phyloP scores from a whole-genome alignment of 371 early-diverging fungal genomes.

The Apophysomyces ossiformis region DNA sequence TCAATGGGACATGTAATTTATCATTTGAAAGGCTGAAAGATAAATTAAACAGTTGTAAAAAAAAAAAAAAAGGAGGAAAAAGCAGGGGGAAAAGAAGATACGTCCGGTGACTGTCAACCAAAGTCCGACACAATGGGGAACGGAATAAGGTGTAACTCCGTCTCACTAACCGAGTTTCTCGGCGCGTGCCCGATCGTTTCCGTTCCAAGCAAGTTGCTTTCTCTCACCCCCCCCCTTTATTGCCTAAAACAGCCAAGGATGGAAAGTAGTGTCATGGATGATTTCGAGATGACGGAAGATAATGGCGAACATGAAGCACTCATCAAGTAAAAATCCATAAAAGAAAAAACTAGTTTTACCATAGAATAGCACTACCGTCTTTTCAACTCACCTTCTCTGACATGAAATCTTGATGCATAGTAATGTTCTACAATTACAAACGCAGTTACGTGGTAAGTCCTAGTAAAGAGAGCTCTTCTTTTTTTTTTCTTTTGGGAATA shows the following conservation, averaged over 20 bases:
- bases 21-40: too few relatives aligned
- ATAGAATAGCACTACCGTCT: too few relatives aligned
- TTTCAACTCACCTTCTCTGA: not conserved
- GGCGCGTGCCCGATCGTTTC: too few relatives aligned
- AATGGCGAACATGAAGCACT: slow-evolving; percentile 40
- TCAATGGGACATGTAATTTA: too few relatives aligned
- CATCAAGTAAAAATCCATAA: slow-evolving; percentile 28
- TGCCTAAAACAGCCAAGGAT: not conserved
- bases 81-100: too few relatives aligned
- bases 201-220: too few relatives aligned
- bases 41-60: too few relatives aligned
- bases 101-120: too few relatives aligned
- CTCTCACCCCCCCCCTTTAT: not conserved
- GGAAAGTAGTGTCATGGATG: slow-evolving; percentile 1
- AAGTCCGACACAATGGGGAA: too few relatives aligned
- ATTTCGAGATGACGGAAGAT: slow-evolving; percentile 11
- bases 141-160: too few relatives aligned
- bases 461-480: not conserved
- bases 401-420: slow-evolving; percentile 16
- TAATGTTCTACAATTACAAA: slow-evolving; percentile 46
- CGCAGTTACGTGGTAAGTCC: slow-evolving; percentile 42
- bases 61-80: too few relatives aligned
- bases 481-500: not conserved
- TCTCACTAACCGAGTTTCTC: too few relatives aligned
- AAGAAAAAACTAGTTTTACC: not conserved